Conservation (phyloP, 1,284 basidiomycete genomes). For the Volvariella surrecta region DNA sequence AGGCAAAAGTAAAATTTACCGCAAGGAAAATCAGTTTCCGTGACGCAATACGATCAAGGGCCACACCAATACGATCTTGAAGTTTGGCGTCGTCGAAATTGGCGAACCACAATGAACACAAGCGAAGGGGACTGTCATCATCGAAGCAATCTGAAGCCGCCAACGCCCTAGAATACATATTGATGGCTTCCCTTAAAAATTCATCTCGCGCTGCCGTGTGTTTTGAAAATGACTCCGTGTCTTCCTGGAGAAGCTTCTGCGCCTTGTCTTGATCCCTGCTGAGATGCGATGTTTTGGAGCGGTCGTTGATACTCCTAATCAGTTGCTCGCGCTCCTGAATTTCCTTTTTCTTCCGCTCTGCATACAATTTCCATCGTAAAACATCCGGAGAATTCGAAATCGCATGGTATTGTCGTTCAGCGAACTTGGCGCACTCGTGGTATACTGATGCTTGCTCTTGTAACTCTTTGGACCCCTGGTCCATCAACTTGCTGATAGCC, state of each 20-base stretch:
- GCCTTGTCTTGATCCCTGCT: slow-evolving; percentile 19
- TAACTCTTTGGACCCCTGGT: slow-evolving; percentile 12
- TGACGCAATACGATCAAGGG: slow-evolving; percentile 67
- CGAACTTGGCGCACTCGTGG: slow-evolving; percentile 82
- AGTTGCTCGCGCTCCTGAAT: slow-evolving; percentile 38
- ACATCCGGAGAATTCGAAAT: slow-evolving; percentile 68
- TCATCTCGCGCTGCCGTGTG: slow-evolving; percentile 49
- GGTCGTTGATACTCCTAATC: slow-evolving; percentile 21
- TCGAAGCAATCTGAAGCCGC: slow-evolving; percentile 65
- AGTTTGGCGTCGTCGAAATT: slow-evolving; percentile 60
- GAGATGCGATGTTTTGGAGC: slow-evolving; percentile 5
- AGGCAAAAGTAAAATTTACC: slow-evolving; percentile 32
- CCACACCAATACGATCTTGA: slow-evolving; percentile 40
- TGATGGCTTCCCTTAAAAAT: slow-evolving; percentile 71
- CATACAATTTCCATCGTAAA: slow-evolving; percentile 62
- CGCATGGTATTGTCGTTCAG: slow-evolving; percentile 78
- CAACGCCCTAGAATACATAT: slow-evolving; percentile 79
- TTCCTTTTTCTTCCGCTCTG: slow-evolving; percentile 65
- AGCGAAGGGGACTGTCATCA: slow-evolving; percentile 69
- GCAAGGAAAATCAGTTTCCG: slow-evolving; percentile 87
- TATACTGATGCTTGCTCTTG: slow-evolving; percentile 57
- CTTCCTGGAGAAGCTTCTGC: slow-evolving; percentile 34
- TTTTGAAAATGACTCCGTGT: slow-evolving; percentile 51
- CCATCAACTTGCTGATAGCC: slow-evolving; percentile 38
- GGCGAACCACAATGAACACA: slow-evolving; percentile 90